A percentile compares a stretch with the other conserved stretches of the same genome.
Conservation (phyloP, 202 grass and related monocot genomes). For the Eragrostis tef region DNA sequence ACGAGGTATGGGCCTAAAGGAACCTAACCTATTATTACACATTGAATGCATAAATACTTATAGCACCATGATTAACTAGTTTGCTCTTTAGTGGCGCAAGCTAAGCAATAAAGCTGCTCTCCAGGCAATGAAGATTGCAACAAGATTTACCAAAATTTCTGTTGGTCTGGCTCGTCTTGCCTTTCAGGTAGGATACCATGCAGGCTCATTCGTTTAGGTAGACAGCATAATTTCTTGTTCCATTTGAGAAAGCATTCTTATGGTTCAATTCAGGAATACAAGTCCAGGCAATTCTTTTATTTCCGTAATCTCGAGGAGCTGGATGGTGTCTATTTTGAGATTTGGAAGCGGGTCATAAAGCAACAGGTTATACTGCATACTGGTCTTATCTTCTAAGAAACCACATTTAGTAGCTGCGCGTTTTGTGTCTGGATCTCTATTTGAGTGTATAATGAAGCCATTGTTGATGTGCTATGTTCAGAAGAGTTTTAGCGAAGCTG, state of each 20-base stretch:
- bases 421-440: neutral
- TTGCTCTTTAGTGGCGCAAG: neutral
- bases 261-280: neutral
- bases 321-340: slow-evolving; percentile 10
- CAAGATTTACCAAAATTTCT: neutral
- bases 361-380: slow-evolving; percentile 4
- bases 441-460: neutral
- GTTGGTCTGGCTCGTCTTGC: neutral
- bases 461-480: neutral
- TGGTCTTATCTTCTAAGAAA: neutral
- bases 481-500: neutral
- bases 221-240: neutral
- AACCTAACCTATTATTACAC: neutral
- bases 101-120: neutral
- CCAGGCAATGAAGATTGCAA: slow-evolving; percentile 33
- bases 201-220: neutral
- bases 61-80: neutral
- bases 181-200: neutral
- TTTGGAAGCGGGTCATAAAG: slow-evolving; percentile 31
- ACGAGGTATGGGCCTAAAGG: neutral
- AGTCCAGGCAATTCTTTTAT: neutral
- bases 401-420: no score
- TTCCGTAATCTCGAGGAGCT: neutral
- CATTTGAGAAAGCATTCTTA: neutral
- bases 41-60: neutral